phyloP scores from a whole-genome alignment of 805 yeast genomes.

The Lachancea lanzarotensis region DNA sequence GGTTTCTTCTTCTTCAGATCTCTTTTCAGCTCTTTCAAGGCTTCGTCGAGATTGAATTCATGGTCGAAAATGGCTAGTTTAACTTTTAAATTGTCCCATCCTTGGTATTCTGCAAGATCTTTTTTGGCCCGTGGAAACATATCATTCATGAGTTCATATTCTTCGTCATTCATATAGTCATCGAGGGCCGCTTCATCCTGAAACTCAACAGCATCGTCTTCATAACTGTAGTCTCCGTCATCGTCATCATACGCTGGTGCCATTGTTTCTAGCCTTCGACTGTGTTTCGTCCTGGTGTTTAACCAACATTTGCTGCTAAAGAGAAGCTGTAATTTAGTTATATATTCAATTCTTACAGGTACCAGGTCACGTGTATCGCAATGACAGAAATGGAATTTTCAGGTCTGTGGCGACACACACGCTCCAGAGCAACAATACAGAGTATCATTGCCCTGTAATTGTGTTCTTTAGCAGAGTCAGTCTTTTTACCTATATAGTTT shows the following conservation, averaged over 20 bases:
- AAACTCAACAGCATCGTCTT: conserved; percentile 31
- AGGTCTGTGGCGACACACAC: too few relatives aligned
- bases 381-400: too few relatives aligned
- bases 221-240: conserved; percentile 23
- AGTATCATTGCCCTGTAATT: too few relatives aligned
- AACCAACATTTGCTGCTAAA: too few relatives aligned
- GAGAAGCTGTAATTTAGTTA: too few relatives aligned
- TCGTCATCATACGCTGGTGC: conserved; percentile 16
- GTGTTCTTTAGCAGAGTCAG: too few relatives aligned
- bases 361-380: too few relatives aligned
- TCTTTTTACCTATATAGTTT: too few relatives aligned
- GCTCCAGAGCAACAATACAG: too few relatives aligned
- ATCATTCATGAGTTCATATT: conserved; percentile 37
- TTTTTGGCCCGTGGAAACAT: conserved; percentile 41
- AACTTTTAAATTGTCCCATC: conserved; percentile 38
- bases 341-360: too few relatives aligned
- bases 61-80: conserved; percentile 49
- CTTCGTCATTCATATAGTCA: conserved; percentile 33
- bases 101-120: conserved; percentile 36
- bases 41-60: conserved; percentile 42
- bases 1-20: conserved; percentile 25
- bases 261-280: conserved; percentile 6
- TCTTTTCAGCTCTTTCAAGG: conserved; percentile 37
- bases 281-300: too few relatives aligned
- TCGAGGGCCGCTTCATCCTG: conserved; percentile 36